A percentile compares a stretch with the other conserved stretches of the same genome.
Conservation (phyloP, 2,329 filamentous ascomycete genomes). For the Didymella glomerata region DNA sequence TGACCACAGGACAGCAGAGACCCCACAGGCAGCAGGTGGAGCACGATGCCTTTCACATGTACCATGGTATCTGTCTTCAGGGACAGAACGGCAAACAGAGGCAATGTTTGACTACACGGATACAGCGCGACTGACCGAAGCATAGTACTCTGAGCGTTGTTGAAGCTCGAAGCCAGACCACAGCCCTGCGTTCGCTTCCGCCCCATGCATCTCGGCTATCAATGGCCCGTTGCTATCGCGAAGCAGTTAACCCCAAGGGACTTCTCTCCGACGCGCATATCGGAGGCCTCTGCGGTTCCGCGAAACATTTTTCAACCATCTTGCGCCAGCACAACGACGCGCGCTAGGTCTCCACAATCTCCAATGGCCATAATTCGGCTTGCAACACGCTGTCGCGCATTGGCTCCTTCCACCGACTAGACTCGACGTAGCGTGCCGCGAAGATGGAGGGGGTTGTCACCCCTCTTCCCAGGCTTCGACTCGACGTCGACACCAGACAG, state of each 20-base stretch:
- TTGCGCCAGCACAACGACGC: constrained; percentile 25
- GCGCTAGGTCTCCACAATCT: constrained; percentile 22
- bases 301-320: constrained; percentile 24
- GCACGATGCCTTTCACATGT: background rate
- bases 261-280: constrained; percentile 27
- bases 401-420: constrained; percentile 35
- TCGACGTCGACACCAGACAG: constrained; percentile 26
- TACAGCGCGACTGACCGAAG: background rate
- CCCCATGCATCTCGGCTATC: constrained; percentile 15
- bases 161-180: background rate
- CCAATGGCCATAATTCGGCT: constrained; percentile 32
- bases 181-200: constrained; percentile 4
- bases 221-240: constrained; percentile 22
- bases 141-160: background rate
- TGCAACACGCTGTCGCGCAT: constrained; percentile 31
- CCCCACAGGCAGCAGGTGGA: background rate
- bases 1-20: background rate
- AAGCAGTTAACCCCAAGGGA: constrained; percentile 26
- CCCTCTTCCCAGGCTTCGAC: constrained; percentile 31
- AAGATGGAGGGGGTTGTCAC: constrained; percentile 27
- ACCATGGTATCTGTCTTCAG: background rate
- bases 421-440: constrained; percentile 24
- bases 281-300: constrained; percentile 21
- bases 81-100: background rate
- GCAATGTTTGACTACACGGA: background rate